A percentile compares a stretch with the other conserved stretches of the same genome.
These are phyloP conservation scores for Kickxella alabastrina DNA, from an alignment of 192 early-diverging fungal species.

Conservation along the genomic window DNA sequence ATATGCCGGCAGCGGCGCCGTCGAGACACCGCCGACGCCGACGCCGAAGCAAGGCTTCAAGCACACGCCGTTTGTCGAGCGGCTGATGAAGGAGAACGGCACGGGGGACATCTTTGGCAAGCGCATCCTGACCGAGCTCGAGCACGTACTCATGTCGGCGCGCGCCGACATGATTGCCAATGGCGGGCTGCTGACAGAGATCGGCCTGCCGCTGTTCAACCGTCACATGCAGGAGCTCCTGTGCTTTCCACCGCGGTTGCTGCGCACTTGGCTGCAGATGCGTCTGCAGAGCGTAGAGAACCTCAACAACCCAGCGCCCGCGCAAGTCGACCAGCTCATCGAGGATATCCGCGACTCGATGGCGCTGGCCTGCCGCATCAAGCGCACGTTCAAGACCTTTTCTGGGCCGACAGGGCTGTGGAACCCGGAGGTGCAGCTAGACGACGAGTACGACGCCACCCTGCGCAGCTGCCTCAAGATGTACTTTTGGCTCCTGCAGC, in stretches of 20 bases:
- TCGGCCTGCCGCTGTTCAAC: conserved; percentile 69
- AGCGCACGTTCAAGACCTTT: conserved; percentile 64
- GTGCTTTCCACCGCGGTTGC: conserved; percentile 73
- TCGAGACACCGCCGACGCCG: conserved; percentile 3
- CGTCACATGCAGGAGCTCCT: conserved; percentile 65
- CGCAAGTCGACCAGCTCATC: conserved; percentile 70
- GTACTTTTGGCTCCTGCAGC: conserved; percentile 74
- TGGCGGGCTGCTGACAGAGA: conserved; percentile 58
- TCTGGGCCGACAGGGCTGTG: conserved; percentile 60
- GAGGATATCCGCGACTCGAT: conserved; percentile 75
- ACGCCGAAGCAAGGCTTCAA: conserved; percentile 15
- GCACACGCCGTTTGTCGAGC: conserved; percentile 75
- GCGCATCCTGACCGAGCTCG: conserved; percentile 61
- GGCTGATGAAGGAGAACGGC: conserved; percentile 78
- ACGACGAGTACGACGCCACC: conserved; percentile 66
- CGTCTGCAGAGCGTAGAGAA: conserved; percentile 62
- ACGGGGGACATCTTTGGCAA: conserved; percentile 73
- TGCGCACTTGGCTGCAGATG: conserved; percentile 77
- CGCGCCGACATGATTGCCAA: conserved; percentile 70
- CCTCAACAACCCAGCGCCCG: conserved; percentile 30
- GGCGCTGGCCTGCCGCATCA: conserved; percentile 66
- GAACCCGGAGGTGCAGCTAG: conserved; percentile 61
- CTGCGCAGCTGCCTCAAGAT: conserved; percentile 68
- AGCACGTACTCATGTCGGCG: conserved; percentile 57
- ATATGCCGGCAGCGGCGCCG: conserved; percentile 20